Evolutionary conservation across 768 basidiomycete species (phyloP).

Genomic region (Termitomyces sp.): DNA sequence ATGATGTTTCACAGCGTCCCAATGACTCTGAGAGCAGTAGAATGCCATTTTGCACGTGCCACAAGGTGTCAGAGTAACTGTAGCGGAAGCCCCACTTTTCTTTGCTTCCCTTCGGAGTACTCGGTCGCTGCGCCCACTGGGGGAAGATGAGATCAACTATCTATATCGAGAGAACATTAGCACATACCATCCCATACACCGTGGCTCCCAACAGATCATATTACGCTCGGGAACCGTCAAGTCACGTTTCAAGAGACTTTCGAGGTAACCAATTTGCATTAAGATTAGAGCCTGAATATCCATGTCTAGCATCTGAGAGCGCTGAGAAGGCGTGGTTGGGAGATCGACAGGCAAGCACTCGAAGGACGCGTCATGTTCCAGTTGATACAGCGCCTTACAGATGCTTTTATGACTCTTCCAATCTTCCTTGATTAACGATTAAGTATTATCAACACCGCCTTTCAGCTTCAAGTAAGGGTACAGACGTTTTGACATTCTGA

Average conservation of each 20-base stretch:
- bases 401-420: slow-evolving; percentile 26
- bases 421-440: slow-evolving; percentile 12
- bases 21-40: slow-evolving; percentile 21
- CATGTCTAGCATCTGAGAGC: slow-evolving; percentile 7
- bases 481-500: slow-evolving; percentile 27
- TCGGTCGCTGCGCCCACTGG: slow-evolving; percentile 19
- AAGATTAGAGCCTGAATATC: not conserved
- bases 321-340: slow-evolving; percentile 7
- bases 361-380: slow-evolving; percentile 15
- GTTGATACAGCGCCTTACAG: slow-evolving; percentile 23
- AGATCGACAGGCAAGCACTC: slow-evolving; percentile 7
- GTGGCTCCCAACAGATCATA: slow-evolving; percentile 16
- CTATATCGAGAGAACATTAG: not conserved
- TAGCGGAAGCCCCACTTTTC: not conserved
- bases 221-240: slow-evolving; percentile 9
- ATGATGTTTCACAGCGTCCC: slow-evolving; percentile 10
- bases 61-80: slow-evolving; percentile 15
- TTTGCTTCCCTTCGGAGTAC: slow-evolving; percentile 17
- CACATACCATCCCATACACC: slow-evolving; percentile 16
- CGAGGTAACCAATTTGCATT: not conserved
- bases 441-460: not conserved
- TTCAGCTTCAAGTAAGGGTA: not conserved
- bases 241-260: not conserved
- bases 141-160: not conserved
- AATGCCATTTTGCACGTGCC: slow-evolving; percentile 17